phyloP scores from a whole-genome alignment of 23 red algal species.

The Gracilaria gracilis region DNA sequence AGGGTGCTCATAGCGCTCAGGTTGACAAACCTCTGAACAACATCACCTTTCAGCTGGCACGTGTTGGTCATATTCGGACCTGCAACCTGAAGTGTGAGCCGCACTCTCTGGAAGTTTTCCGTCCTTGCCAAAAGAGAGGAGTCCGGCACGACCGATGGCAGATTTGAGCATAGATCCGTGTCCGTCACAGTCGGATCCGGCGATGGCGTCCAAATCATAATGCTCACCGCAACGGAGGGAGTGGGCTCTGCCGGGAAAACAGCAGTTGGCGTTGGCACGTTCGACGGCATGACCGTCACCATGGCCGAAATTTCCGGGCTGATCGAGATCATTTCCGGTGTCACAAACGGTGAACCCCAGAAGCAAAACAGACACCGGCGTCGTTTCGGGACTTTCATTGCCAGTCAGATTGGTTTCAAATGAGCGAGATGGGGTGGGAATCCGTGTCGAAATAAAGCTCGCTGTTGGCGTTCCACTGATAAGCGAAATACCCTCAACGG shows the following conservation, averaged over 20 bases:
- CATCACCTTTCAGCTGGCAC: background rate
- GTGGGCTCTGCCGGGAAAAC: background rate
- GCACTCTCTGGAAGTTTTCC: slow-evolving; percentile 49
- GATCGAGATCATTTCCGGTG: background rate
- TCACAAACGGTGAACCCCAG: background rate
- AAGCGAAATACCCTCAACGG: no score
- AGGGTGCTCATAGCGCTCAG: slow-evolving; percentile 46
- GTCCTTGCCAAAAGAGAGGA: slow-evolving; percentile 31
- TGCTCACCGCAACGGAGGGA: background rate
- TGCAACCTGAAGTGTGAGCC: slow-evolving; percentile 28
- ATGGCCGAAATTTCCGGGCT: background rate
- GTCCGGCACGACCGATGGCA: slow-evolving; percentile 17
- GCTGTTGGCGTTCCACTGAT: no score
- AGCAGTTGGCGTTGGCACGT: background rate
- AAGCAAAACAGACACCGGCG: background rate
- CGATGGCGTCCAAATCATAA: background rate
- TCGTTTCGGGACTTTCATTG: background rate
- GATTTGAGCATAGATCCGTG: background rate
- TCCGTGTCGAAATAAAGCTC: no score
- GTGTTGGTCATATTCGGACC: slow-evolving; percentile 52
- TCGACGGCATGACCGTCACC: background rate
- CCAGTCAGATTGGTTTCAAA: no score
- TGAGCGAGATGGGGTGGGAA: no score
- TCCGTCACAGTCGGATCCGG: background rate
- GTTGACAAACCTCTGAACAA: slow-evolving; percentile 49